Evolutionary conservation across 2,329 filamentous ascomycete species (phyloP), one percentile per base, ranked within the genome.

Genomic region (Botrytis pseudocinerea): DNA sequence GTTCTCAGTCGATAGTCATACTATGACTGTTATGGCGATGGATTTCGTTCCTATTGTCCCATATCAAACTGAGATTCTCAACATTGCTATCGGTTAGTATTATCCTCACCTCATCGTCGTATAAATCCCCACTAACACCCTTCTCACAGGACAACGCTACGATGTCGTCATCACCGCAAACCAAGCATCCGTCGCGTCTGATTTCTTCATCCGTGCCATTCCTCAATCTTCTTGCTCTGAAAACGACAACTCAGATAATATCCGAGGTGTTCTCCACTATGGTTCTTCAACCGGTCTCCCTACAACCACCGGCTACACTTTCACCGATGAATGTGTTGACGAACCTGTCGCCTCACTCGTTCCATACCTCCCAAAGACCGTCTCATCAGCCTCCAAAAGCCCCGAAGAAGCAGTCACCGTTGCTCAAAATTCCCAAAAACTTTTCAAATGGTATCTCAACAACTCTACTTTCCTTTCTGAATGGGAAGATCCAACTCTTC

Each of bases 21-120:
- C 85, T 5, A 77, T 88, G 1, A 91, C 89, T 0, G 87, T 86
- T 8, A 84, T 93, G 66, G 90, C 90, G 81, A 93, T 92, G 78
- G 85, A 91, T 63, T 79, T 84, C 20, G 87, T 90, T 0, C 75
- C 75, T 14, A 76, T 76, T 46, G 65, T 69, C 3, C 72, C 74
- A 7, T 76, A 76, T 28, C 40, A 44, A 22, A 76, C 74, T 12
- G 4, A 90, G 88, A 0, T 81, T 80, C 7, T 89, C 85, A 88
- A 85, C 8, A 82, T 92, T 28, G 89, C 85, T 40, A 85, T 91
- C 38, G 81, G 86, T 73, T 48, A 72, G 63, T 61, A 9, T 48
- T 42, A 4, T 12, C 14, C 32, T 35, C n/a, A 2, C 4, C 22
- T n/a, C 69, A 14, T 63, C 16, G 12, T 32, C 10, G 22, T 12